Conservation (phyloP, 176 grass and related monocot species). For the Juncus inflexus region DNA sequence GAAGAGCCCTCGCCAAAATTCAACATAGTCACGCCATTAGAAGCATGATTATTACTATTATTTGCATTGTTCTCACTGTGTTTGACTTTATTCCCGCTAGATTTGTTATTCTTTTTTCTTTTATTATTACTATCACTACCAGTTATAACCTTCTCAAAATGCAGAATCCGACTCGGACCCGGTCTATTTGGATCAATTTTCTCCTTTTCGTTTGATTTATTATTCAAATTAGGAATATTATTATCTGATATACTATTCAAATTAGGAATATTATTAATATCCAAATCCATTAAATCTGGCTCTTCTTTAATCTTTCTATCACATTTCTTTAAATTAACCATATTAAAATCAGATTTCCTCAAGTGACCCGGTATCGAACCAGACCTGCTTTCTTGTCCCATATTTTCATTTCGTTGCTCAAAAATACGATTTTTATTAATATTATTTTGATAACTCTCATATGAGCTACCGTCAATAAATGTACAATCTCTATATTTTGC, state of each 20-base stretch:
- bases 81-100: neutral
- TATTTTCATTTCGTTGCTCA: slow-evolving; percentile 4
- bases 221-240: neutral
- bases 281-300: slow-evolving; percentile 1
- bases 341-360: neutral
- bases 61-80: neutral
- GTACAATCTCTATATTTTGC: slow-evolving; percentile 35
- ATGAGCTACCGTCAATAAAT: slow-evolving; percentile 24
- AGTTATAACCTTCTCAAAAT: neutral
- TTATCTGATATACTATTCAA: neutral
- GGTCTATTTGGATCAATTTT: neutral
- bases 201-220: neutral
- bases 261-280: neutral
- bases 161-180: neutral
- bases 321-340: slow-evolving; percentile 4
- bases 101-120: neutral
- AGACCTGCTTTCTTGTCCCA: slow-evolving; percentile 1
- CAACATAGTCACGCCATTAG: slow-evolving; percentile 7
- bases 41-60: neutral
- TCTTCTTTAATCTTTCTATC: slow-evolving; percentile 2
- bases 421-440: slow-evolving; percentile 23
- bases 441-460: slow-evolving; percentile 15
- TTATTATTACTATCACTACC: neutral
- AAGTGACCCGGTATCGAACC: neutral
- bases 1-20: slow-evolving; percentile 34